These are phyloP conservation scores for Fusarium citri DNA, from an alignment of 2,329 filamentous ascomycete genomes.

Conservation along the genomic window DNA sequence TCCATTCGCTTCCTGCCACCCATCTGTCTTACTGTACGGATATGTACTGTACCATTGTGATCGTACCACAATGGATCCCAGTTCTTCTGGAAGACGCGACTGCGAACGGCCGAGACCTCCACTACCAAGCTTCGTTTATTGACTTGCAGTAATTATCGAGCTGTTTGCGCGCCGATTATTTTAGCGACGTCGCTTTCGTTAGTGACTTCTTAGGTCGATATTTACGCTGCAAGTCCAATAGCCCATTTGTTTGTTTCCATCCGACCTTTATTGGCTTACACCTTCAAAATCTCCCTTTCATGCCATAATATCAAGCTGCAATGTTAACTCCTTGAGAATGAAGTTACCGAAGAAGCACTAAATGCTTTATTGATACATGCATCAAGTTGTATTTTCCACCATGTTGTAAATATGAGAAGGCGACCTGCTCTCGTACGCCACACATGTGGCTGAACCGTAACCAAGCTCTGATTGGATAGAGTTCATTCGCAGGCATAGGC, in stretches of 20 bases:
- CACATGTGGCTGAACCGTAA: not conserved
- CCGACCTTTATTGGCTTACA: not conserved
- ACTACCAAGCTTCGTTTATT: constrained; percentile 5
- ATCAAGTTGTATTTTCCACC: not conserved
- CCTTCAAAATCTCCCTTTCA: not conserved
- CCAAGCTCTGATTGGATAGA: constrained; percentile 33
- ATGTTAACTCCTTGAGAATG: not conserved
- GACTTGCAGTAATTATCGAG: not conserved
- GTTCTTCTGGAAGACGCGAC: constrained; percentile 10
- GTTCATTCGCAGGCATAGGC: constrained; percentile 9
- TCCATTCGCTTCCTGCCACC: constrained; percentile 24
- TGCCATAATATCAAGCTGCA: not conserved
- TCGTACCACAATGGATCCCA: constrained; percentile 24
- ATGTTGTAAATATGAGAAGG: not conserved
- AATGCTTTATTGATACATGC: not conserved
- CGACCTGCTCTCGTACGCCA: constrained; percentile 4
- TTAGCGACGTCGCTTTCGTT: not conserved
- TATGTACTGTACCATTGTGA: not conserved
- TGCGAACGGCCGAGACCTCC: constrained; percentile 13
- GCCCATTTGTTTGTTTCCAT: not conserved
- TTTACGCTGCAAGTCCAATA: not conserved
- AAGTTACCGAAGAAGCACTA: not conserved
- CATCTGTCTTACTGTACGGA: not conserved
- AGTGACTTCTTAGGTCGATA: not conserved
- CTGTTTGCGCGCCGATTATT: not conserved